Base-by-base conservation (phyloP, 2,329 filamentous ascomycete species). In the Penicillium sp. region DNA sequence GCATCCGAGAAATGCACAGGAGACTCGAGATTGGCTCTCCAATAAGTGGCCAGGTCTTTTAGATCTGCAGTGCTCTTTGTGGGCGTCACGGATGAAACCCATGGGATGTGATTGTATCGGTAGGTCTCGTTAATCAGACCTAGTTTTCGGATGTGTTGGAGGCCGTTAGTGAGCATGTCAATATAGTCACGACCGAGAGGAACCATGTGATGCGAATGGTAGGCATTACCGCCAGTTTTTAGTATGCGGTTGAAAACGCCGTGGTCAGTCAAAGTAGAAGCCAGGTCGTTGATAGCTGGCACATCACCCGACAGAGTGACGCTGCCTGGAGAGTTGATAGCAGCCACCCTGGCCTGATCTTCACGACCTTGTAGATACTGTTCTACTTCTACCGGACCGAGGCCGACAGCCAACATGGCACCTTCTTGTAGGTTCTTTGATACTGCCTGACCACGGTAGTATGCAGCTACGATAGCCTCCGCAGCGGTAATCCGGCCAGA, bases 291-390 rank as follows among this genome's bases (percentile, higher is more conserved):
- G 2, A 71, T 56, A 3, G 62, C 62, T 0, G 61, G 58, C 2
- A 23, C 49, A 5, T 71, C 65, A 0, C 71, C 71, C 2, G 61
- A 64, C 1, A 71, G 12, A 0, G 68, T 71, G 5, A 66, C 47
- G 21, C 64, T 70, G 6, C 38, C 54, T 0, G 68, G 64, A 3
- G 65, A 68, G 53, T 72, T 72, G 38, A 42, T 16, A 26, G 33
- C 35, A 6, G 38, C 50, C 8, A 46, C 23, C 21, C 45, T 30
- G 21, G 45, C 20, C 8, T 18, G 12, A 24, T 21, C 18, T 21
- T 26, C 35, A 1, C 7, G 6, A 11, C 40, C 50, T 20, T 45
- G 16, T 12, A 57, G 53, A 35, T 57, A 59, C 8, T 52, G 57
- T 30, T 59, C 61, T 3, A 28, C 58, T 24, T 56, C 56, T 9